Conservation (phyloP, 1,139 yeast genomes). For the Ogataea hybrid region DNA sequence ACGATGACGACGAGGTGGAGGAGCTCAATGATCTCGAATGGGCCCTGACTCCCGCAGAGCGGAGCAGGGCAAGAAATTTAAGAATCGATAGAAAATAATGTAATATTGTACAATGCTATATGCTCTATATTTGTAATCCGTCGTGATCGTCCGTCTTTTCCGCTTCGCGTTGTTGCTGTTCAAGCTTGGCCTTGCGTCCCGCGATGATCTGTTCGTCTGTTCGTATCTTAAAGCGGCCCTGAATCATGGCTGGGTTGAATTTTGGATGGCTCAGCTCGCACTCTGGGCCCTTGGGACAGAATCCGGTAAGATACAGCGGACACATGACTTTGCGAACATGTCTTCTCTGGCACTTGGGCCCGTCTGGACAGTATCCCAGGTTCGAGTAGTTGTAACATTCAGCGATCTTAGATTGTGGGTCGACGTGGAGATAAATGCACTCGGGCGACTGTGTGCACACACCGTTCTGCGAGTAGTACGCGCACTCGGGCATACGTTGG, state of each 20-base stretch:
- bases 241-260: slow-evolving; percentile 43
- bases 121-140: slow-evolving; percentile 7
- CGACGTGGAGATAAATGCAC: slow-evolving; percentile 88
- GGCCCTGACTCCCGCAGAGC: slow-evolving; percentile 77
- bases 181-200: slow-evolving; percentile 21
- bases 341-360: slow-evolving; percentile 81
- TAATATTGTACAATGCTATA: slow-evolving; percentile 5
- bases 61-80: slow-evolving; percentile 53
- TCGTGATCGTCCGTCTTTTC: slow-evolving; percentile 16
- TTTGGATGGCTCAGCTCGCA: slow-evolving; percentile 61
- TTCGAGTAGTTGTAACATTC: slow-evolving; percentile 75
- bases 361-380: slow-evolving; percentile 89
- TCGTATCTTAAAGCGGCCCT: slow-evolving; percentile 48
- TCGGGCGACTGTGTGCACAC: slow-evolving; percentile 94
- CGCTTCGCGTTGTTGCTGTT: slow-evolving; percentile 15
- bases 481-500: slow-evolving; percentile 96
- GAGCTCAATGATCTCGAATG: slow-evolving; percentile 44
- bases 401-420: slow-evolving; percentile 84
- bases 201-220: slow-evolving; percentile 42
- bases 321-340: slow-evolving; percentile 80
- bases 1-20: slow-evolving; percentile 65
- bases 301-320: slow-evolving; percentile 83
- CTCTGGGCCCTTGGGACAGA: slow-evolving; percentile 77
- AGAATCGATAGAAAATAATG: slow-evolving; percentile 42
- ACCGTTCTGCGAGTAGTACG: slow-evolving; percentile 84